phyloP scores from a whole-genome alignment of 140 eudicot species.

The Ambrosia hybrid region DNA sequence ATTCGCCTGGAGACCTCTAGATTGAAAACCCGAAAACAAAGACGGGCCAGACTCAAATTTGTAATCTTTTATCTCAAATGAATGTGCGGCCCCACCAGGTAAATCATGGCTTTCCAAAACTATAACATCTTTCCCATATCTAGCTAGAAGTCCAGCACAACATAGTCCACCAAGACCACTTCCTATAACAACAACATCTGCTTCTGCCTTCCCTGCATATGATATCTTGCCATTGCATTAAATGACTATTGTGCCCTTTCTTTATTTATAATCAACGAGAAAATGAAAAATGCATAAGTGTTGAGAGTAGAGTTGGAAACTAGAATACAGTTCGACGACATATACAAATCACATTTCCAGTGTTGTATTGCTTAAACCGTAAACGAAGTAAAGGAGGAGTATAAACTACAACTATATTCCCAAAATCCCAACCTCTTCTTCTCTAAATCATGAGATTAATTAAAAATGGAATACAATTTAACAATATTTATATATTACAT shows the following conservation, averaged over 20 bases:
- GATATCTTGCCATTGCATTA: slow-evolving; percentile 1
- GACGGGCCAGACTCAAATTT: slow-evolving; percentile 96
- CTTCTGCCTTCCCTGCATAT: slow-evolving; percentile 82
- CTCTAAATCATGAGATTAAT: neutral
- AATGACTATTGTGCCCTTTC: slow-evolving; percentile 8
- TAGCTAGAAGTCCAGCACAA: slow-evolving; percentile 87
- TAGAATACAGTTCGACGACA: slow-evolving; percentile 6
- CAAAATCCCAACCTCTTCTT: too few species aligned
- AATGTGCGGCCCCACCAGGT: slow-evolving; percentile 98
- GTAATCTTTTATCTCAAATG: slow-evolving; percentile 78
- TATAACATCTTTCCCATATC: slow-evolving; percentile 77
- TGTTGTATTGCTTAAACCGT: neutral
- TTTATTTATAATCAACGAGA: neutral
- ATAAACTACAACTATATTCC: neutral
- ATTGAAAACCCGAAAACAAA: slow-evolving; percentile 90
- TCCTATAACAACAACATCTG: slow-evolving; percentile 87
- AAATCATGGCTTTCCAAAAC: slow-evolving; percentile 92
- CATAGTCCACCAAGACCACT: slow-evolving; percentile 97
- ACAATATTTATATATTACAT: too few species aligned
- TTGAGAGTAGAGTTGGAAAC: slow-evolving; percentile 1
- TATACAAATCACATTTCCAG: neutral
- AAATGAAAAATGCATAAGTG: neutral
- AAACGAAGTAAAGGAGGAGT: neutral
- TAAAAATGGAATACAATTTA: neutral
- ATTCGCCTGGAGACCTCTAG: slow-evolving; percentile 97